Conservation (phyloP, 805 yeast genomes). For the Debaryomyces maramus region DNA sequence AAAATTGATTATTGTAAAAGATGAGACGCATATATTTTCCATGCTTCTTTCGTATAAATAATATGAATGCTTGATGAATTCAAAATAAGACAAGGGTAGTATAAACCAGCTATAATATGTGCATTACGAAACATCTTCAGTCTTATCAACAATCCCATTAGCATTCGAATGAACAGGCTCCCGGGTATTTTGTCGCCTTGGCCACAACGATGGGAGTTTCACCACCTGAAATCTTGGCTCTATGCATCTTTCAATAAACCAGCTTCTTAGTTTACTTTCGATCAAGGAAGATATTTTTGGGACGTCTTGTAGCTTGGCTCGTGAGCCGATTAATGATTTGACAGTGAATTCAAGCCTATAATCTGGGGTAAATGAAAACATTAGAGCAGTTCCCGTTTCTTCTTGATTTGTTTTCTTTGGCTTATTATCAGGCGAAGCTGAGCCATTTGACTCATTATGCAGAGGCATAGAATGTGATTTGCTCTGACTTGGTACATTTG, state of each 20-base stretch:
- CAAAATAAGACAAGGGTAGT: background rate
- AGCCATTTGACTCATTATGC: slow-evolving; percentile 8
- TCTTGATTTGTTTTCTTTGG: slow-evolving; percentile 13
- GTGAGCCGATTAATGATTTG: slow-evolving; percentile 87
- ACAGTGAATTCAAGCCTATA: slow-evolving; percentile 85
- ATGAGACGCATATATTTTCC: too few species aligned
- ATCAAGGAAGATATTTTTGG: slow-evolving; percentile 87
- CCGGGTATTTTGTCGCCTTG: slow-evolving; percentile 44
- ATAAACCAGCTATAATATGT: too few species aligned
- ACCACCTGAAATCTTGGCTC: slow-evolving; percentile 91
- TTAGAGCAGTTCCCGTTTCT: slow-evolving; percentile 62
- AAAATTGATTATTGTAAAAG: too few species aligned
- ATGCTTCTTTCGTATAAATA: background rate
- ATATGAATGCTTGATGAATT: background rate
- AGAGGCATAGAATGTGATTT: slow-evolving; percentile 1
- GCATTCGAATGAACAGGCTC: slow-evolving; percentile 20
- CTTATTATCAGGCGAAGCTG: slow-evolving; percentile 9
- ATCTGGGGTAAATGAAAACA: slow-evolving; percentile 90
- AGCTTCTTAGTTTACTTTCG: slow-evolving; percentile 76
- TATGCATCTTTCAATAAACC: slow-evolving; percentile 92
- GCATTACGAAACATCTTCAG: slow-evolving; percentile 6
- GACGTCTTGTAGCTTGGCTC: slow-evolving; percentile 87
- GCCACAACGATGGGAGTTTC: slow-evolving; percentile 86
- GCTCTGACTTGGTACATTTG: background rate
- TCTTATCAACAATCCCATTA: slow-evolving; percentile 6